Evolutionary conservation across 129 eudicot genomes (phyloP), one percentile per base, ranked within the genome.

Genomic region (Silybum marianum): DNA sequence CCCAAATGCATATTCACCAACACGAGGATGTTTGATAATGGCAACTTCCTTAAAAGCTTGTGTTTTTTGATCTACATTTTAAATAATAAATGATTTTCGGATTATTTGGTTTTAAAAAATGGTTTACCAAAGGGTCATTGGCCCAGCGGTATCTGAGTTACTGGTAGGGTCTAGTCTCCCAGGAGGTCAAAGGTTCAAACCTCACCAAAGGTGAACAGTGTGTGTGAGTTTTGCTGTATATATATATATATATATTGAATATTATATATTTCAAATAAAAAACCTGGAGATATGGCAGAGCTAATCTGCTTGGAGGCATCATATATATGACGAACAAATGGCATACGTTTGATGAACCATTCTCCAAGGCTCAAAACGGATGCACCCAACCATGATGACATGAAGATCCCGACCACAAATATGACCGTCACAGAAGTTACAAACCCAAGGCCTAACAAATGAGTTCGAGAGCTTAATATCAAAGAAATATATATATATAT

Each of bases 301-400:
- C 97, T 92, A 44, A 92, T 92, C 77, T 92, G 97, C 87, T 92
- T 92, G 18, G 97, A 92, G 73, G 94, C 97, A 81, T 79, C 88
- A 75, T 92, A 92, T 40, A 89, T 89, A 81, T 91, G 93, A 23
- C 97, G 93, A 77, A 92, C 94, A 84, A 92, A 88, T 39, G 97
- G 97, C 97, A 91, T 91, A 22, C 93, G 85, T 74, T 91, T 91
- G 42, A 91, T 91, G 65, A 89, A 87, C 97, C 97, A 91, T 76
- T 91, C 97, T 26, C 93, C 93, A 74, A 91, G 90, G 79, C 93
- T 82, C 80, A 91, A 69, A 46, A 91, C 90, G n/a, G 97, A 91
- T 63, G 97, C 82, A n/a, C 97, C 97, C 93, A 91, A 84, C 97
- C 97, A 91, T 66, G 97, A 91, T 67, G 97, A 91, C 93, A 91